Conservation (phyloP, 495 filamentous ascomycete genomes). For the Antarctomyces pellizariae region DNA sequence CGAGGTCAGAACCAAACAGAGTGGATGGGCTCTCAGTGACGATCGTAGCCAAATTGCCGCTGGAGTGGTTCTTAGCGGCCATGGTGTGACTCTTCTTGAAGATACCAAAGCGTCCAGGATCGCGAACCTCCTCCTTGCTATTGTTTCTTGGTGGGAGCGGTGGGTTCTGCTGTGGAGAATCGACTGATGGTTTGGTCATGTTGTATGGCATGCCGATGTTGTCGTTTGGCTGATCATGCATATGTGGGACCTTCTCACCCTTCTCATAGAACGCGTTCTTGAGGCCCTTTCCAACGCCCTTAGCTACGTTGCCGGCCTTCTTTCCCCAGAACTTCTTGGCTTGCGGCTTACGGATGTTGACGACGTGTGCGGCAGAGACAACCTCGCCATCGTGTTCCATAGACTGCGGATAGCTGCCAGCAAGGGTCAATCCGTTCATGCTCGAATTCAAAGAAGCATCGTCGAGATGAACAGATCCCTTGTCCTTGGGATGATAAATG, state of each 20-base stretch:
- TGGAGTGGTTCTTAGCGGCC: constrained; percentile 27
- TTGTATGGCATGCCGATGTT: constrained; percentile 38
- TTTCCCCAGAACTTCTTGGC: constrained; percentile 97
- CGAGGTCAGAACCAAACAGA: constrained; percentile 81
- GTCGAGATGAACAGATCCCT: constrained; percentile 35
- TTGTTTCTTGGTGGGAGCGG: constrained; percentile 8
- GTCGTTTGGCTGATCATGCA: constrained; percentile 23
- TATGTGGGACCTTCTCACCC: constrained; percentile 16
- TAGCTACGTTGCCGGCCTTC: constrained; percentile 77
- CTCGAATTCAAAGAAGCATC: constrained; percentile 22
- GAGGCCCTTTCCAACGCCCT: constrained; percentile 80
- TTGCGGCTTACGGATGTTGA: constrained; percentile 79
- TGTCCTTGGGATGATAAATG: constrained; percentile 60
- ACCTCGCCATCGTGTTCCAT: constrained; percentile 26
- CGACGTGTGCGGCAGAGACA: constrained; percentile 59
- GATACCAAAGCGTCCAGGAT: constrained; percentile 40
- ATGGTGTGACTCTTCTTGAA: constrained; percentile 29
- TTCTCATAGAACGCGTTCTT: constrained; percentile 48
- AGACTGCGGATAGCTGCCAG: constrained; percentile 10
- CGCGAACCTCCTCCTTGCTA: constrained; percentile 14
- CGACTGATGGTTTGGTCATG: constrained; percentile 26
- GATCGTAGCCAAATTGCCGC: constrained; percentile 24
- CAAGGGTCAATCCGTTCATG: constrained; percentile 15
- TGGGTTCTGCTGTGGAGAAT: constrained; percentile 17
- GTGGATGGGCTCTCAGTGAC: constrained; percentile 31